Evolutionary conservation across 2,329 filamentous ascomycete species (phyloP).

Genomic region (Bipolaris bicolor): DNA sequence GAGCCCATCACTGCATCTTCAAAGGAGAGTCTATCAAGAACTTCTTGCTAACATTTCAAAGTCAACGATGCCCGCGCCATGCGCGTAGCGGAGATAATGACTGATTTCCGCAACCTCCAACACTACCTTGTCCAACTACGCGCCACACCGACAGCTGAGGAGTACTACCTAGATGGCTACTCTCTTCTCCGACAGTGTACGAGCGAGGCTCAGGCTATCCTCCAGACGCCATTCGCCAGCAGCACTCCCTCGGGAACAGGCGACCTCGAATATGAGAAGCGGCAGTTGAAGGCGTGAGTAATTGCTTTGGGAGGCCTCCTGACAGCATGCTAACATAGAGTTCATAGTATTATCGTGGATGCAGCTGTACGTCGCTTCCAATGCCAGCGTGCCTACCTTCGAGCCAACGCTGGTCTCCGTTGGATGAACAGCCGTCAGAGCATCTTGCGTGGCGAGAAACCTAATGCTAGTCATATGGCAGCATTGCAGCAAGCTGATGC

Average conservation of each 20-base stretch:
- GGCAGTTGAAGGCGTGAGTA: constrained; percentile 62
- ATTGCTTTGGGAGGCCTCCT: neutral
- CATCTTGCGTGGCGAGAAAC: constrained; percentile 58
- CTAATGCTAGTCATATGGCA: constrained; percentile 55
- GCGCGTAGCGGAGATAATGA: constrained; percentile 67
- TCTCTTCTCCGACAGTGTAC: constrained; percentile 62
- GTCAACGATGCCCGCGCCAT: constrained; percentile 69
- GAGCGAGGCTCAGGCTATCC: constrained; percentile 60
- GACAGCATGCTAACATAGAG: constrained; percentile 26
- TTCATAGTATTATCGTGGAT: constrained; percentile 64
- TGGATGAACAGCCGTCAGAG: constrained; percentile 63
- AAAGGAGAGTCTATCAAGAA: neutral
- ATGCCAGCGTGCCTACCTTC: constrained; percentile 66
- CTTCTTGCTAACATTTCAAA: constrained; percentile 39
- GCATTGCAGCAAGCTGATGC: constrained; percentile 58
- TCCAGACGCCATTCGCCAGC: constrained; percentile 60
- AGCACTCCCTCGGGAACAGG: constrained; percentile 50
- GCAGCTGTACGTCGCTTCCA: constrained; percentile 65
- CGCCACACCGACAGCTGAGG: constrained; percentile 58
- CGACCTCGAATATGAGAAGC: constrained; percentile 61
- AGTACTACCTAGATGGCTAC: constrained; percentile 66
- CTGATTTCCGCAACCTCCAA: constrained; percentile 67
- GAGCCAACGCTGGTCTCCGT: constrained; percentile 62
- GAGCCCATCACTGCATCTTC: neutral
- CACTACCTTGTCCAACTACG: constrained; percentile 63